These are phyloP conservation scores for Trichoderma arundinaceum DNA, from an alignment of 2,329 filamentous ascomycete species.

Conservation along the genomic window DNA sequence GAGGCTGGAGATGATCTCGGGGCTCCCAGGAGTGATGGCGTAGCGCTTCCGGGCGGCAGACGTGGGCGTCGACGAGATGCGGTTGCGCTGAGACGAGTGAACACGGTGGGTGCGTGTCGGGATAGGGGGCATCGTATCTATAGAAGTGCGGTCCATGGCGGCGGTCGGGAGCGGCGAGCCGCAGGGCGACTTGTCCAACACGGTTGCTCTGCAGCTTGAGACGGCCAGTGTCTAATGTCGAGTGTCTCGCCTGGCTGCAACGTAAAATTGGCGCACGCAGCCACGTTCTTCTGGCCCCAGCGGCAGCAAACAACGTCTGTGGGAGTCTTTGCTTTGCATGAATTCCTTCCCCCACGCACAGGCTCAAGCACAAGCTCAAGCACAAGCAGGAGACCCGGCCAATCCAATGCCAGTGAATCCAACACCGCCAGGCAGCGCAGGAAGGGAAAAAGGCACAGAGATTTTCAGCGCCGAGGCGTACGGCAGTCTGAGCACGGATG, in stretches of 20 bases:
- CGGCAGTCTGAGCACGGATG: constrained; percentile 20
- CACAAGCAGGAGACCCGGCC: not conserved
- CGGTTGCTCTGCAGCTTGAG: constrained; percentile 10
- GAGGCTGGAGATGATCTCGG: constrained; percentile 71
- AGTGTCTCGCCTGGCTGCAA: constrained; percentile 21
- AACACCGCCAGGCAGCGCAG: not conserved
- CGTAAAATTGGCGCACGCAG: constrained; percentile 28
- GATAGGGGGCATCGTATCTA: constrained; percentile 42
- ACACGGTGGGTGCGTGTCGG: constrained; percentile 38
- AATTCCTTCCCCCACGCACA: constrained; percentile 18
- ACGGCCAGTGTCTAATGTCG: constrained; percentile 25
- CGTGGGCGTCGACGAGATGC: constrained; percentile 24
- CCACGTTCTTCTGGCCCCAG: constrained; percentile 14
- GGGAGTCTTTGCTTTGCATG: constrained; percentile 1
- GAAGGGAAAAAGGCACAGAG: not conserved
- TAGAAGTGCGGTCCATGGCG: constrained; percentile 41
- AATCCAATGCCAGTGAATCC: constrained; percentile 1
- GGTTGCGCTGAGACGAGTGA: constrained; percentile 32
- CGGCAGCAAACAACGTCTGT: constrained; percentile 25
- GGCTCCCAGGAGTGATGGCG: constrained; percentile 57
- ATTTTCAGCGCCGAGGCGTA: constrained; percentile 2
- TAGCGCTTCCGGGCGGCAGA: constrained; percentile 28
- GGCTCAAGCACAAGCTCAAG: not conserved
- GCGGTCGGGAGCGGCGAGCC: constrained; percentile 32
- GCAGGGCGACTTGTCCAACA: constrained; percentile 24